phyloP scores from a whole-genome alignment of 164 flowering plant genomes.

The Saururus chinensis region DNA sequence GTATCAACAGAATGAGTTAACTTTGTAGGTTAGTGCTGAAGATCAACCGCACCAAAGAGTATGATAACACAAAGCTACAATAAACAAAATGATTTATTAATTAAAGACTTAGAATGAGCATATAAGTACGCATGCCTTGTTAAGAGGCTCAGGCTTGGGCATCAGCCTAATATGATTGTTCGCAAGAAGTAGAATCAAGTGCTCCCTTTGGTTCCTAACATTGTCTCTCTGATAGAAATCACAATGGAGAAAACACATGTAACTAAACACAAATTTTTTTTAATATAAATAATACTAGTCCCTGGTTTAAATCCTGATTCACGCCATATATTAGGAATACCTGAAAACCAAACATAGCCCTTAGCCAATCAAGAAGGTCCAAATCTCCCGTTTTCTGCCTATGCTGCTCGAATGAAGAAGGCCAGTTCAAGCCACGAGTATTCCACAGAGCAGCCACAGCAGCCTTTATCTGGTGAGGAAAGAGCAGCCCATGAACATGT shows the following conservation, averaged over 20 bases:
- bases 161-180: conserved; percentile 73
- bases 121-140: conserved; percentile 34
- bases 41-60: not conserved
- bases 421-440: conserved; percentile 81
- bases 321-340: conserved; percentile 11
- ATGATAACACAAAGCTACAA: no score
- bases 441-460: conserved; percentile 78
- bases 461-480: conserved; percentile 67
- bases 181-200: conserved; percentile 75
- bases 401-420: conserved; percentile 63
- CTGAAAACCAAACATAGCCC: conserved; percentile 99
- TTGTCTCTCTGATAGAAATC: conserved; percentile 66
- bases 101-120: not conserved
- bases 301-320: no score
- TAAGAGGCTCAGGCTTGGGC: conserved; percentile 90
- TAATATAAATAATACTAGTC: not conserved
- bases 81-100: no score
- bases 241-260: conserved; percentile 8
- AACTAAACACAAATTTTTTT: not conserved
- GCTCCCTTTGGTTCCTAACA: conserved; percentile 96
- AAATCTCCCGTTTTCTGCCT: conserved; percentile 72
- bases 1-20: conserved; percentile 8
- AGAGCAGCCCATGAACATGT: not conserved
- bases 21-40: not conserved
- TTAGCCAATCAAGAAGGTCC: conserved; percentile 94